Conservation (phyloP, 1,284 basidiomycete genomes). For the Schizopora paradoxa region DNA sequence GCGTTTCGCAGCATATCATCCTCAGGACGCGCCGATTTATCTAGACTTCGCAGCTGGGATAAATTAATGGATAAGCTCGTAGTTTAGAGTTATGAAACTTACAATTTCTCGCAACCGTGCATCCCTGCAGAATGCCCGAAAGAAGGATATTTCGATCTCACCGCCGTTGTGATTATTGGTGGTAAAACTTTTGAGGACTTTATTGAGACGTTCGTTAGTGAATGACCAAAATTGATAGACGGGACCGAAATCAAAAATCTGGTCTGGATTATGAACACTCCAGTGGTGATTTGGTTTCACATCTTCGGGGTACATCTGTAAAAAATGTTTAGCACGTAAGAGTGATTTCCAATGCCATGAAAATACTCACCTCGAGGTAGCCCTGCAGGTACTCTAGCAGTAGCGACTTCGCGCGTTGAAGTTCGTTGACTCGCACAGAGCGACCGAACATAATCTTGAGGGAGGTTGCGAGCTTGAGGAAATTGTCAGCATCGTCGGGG, state of each 20-base stretch:
- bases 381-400: conserved; percentile 15
- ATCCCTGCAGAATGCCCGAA: conserved; percentile 8
- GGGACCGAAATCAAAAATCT: conserved; percentile 19
- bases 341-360: background rate
- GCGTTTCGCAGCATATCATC: background rate
- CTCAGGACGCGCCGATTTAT: background rate
- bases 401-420: conserved; percentile 11
- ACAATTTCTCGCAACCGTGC: background rate
- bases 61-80: background rate
- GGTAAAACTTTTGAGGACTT: conserved; percentile 16
- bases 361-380: conserved; percentile 12
- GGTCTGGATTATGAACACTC: conserved; percentile 13
- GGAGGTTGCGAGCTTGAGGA: conserved; percentile 16
- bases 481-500: conserved; percentile 11
- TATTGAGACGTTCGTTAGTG: conserved; percentile 19
- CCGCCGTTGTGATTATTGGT: conserved; percentile 18
- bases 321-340: background rate
- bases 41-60: conserved; percentile 1
- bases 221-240: conserved; percentile 21
- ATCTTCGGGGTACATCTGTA: conserved; percentile 12
- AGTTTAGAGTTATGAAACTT: conserved; percentile 1
- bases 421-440: conserved; percentile 3
- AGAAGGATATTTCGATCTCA: conserved; percentile 12
- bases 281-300: conserved; percentile 21
- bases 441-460: conserved; percentile 18